These are phyloP conservation scores for Dinochytrium kinnereticum DNA, from an alignment of 371 early-diverging fungal species.

Conservation along the genomic window DNA sequence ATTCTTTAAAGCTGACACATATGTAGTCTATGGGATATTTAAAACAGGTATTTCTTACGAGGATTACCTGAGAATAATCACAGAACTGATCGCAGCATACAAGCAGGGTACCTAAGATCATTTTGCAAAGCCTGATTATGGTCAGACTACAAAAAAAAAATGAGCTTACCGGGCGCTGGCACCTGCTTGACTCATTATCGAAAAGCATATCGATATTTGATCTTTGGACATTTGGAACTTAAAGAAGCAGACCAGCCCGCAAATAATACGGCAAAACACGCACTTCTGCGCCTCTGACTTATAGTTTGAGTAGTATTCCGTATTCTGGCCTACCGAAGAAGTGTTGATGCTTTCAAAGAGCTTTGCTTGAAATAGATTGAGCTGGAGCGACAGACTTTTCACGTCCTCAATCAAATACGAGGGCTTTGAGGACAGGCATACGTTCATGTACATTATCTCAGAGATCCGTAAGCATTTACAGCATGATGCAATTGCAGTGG, in stretches of 20 bases:
- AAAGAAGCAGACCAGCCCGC: background rate
- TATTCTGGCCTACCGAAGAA: background rate
- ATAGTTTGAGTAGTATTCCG: background rate
- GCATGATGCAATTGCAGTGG: background rate
- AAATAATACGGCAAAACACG: background rate
- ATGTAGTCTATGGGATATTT: conserved; percentile 21
- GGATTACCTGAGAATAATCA: background rate
- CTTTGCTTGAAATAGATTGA: background rate
- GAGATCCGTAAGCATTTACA: background rate
- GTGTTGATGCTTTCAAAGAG: background rate
- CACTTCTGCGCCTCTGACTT: background rate
- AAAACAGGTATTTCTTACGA: too few relatives aligned
- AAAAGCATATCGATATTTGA: background rate
- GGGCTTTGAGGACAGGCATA: background rate
- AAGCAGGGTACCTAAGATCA: conserved; percentile 9
- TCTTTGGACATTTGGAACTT: background rate
- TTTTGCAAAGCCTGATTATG: background rate
- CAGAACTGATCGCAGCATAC: conserved; percentile 19
- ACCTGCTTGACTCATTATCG: background rate
- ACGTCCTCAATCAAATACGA: background rate
- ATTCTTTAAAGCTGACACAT: conserved; percentile 18
- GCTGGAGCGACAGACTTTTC: background rate
- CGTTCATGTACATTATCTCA: background rate
- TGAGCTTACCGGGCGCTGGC: background rate
- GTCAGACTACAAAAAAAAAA: background rate